Percentiles rank a stretch among this genome's conserved stretches.
These are phyloP conservation scores for Hymenoscyphus fructigenus DNA, from an alignment of 2,329 filamentous ascomycete species.

Conservation along the genomic window DNA sequence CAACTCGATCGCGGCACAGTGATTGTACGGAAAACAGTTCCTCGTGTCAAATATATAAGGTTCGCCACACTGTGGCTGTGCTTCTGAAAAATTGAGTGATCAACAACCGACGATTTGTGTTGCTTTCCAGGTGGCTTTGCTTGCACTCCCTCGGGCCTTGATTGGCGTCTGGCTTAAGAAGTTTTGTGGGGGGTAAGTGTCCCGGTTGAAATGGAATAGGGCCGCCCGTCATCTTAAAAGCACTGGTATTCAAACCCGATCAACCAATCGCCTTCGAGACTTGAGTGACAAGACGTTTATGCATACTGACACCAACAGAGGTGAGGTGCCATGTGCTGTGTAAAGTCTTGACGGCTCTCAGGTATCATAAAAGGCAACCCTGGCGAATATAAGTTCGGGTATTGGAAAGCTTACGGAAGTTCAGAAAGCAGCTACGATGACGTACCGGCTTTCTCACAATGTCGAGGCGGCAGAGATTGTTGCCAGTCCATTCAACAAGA, in stretches of 20 bases:
- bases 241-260: background rate
- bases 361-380: background rate
- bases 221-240: background rate
- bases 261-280: background rate
- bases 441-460: too few relatives aligned
- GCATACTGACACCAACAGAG: background rate
- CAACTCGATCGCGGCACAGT: background rate
- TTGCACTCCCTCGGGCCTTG: background rate
- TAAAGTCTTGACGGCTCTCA: too few relatives aligned
- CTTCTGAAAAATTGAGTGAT: background rate
- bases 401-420: background rate
- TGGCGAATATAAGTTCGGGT: background rate
- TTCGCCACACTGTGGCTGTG: conserved; percentile 3
- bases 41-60: background rate
- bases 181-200: background rate
- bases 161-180: background rate
- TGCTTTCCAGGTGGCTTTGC: too few relatives aligned
- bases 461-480: too few relatives aligned
- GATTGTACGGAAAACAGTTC: background rate
- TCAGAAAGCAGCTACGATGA: too few relatives aligned
- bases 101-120: background rate
- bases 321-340: too few relatives aligned
- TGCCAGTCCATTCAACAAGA: too few relatives aligned
- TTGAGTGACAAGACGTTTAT: too few relatives aligned
- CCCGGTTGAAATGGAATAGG: conserved; percentile 2